phyloP scores from a whole-genome alignment of 139 green algal genomes.

The Chlamydomonas eustigma region DNA sequence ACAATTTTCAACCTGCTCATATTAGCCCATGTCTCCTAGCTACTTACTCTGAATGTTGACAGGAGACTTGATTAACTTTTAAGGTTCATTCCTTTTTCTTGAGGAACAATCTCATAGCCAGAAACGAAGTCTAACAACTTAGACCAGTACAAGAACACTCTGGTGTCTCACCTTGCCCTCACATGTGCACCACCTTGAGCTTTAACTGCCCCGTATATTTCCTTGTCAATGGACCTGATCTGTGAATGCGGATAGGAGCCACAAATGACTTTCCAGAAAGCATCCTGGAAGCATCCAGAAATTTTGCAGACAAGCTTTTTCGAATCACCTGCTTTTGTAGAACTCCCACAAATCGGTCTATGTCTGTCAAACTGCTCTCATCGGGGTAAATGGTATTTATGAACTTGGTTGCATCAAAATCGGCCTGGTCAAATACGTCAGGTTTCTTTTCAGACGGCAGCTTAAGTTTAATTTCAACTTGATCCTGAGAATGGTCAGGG shows the following conservation, averaged over 20 bases:
- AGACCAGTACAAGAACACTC: too few relatives aligned
- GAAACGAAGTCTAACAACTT: too few relatives aligned
- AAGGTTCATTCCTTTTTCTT: too few relatives aligned
- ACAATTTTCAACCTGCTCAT: too few relatives aligned
- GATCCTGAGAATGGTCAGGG: too few relatives aligned
- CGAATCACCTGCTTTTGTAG: constrained; percentile 60
- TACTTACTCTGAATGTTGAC: too few relatives aligned
- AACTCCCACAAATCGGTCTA: constrained; percentile 75
- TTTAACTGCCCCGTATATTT: constrained; percentile 87
- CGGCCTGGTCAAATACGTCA: constrained; percentile 64
- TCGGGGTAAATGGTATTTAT: constrained; percentile 88
- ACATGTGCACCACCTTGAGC: constrained; percentile 46
- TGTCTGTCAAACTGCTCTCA: constrained; percentile 67
- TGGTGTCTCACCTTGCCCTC: constrained; percentile 33
- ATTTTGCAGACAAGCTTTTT: too few relatives aligned
- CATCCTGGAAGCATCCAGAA: too few relatives aligned
- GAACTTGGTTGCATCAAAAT: constrained; percentile 76
- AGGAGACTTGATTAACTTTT: too few relatives aligned
- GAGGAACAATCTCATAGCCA: too few relatives aligned
- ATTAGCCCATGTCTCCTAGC: too few relatives aligned
- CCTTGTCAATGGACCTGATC: constrained; percentile 80
- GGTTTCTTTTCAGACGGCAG: constrained; percentile 19
- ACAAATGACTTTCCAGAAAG: too few relatives aligned
- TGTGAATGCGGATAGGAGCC: constrained; percentile 24
- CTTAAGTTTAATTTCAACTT: constrained; percentile 10